Conservation (phyloP, 1,284 basidiomycete genomes). For the Vanrija humicola region DNA sequence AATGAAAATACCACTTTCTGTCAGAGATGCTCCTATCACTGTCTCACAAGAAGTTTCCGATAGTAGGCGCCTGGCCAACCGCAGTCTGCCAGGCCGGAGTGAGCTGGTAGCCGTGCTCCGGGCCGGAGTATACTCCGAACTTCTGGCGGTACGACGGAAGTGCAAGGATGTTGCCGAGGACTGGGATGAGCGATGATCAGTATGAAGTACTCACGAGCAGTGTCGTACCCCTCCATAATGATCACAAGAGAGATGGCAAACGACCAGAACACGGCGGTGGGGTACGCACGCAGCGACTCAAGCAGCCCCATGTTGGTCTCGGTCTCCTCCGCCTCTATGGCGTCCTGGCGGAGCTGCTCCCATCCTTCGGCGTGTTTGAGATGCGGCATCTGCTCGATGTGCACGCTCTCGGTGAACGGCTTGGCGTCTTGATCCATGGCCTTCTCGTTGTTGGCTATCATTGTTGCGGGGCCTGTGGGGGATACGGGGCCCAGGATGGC, state of each 20-base stretch:
- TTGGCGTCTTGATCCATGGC: not conserved
- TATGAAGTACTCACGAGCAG: not conserved
- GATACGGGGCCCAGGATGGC: too few relatives aligned
- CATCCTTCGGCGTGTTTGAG: not conserved
- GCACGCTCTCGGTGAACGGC: not conserved
- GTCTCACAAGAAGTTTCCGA: constrained; percentile 23
- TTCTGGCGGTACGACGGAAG: constrained; percentile 14
- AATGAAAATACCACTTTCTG: constrained; percentile 20
- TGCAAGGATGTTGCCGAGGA: constrained; percentile 9
- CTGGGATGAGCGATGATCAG: not conserved
- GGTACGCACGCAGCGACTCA: constrained; percentile 13
- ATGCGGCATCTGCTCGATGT: not conserved
- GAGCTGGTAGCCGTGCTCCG: constrained; percentile 19
- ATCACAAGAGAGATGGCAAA: constrained; percentile 16
- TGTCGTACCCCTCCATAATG: constrained; percentile 10
- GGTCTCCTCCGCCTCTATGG: constrained; percentile 14
- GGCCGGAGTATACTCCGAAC: constrained; percentile 4
- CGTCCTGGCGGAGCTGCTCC: constrained; percentile 8
- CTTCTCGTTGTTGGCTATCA: not conserved
- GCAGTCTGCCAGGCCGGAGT: constrained; percentile 27
- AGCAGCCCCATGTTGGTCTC: constrained; percentile 11
- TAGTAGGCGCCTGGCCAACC: constrained; percentile 17
- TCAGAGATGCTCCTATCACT: not conserved
- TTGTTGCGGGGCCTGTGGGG: too few relatives aligned
- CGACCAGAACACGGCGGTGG: constrained; percentile 16